A percentile compares a stretch with the other conserved stretches of the same genome.
Evolutionary conservation across 768 basidiomycete genomes (phyloP).

Genomic region (Lactarius deliciosus): DNA sequence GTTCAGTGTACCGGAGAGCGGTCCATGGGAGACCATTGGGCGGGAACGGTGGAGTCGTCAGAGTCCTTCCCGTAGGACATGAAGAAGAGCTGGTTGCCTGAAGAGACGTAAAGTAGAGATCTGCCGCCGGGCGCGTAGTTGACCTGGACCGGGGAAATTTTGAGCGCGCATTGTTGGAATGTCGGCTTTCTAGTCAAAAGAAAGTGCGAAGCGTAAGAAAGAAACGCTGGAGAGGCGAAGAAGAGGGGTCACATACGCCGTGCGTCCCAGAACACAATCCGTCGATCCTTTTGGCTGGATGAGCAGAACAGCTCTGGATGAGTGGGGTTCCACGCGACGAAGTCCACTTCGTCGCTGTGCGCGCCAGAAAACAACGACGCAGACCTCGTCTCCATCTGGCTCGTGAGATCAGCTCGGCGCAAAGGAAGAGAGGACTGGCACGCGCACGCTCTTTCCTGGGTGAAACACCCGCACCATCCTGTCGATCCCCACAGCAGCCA

Average conservation of each 20-base stretch:
- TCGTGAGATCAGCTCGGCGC: not conserved
- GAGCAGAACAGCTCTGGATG: constrained; percentile 83
- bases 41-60: constrained; percentile 47
- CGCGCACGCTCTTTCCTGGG: constrained; percentile 72
- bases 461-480: constrained; percentile 74
- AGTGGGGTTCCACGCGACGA: constrained; percentile 81
- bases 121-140: constrained; percentile 74
- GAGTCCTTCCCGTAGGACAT: constrained; percentile 54
- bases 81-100: constrained; percentile 59
- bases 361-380: constrained; percentile 67
- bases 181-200: constrained; percentile 58
- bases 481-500: constrained; percentile 82
- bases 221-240: not conserved
- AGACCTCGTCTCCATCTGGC: constrained; percentile 67
- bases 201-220: not conserved
- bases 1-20: constrained; percentile 25
- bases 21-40: constrained; percentile 47
- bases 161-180: constrained; percentile 58
- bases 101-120: constrained; percentile 60
- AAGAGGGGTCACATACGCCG: constrained; percentile 52
- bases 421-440: not conserved
- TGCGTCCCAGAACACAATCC: constrained; percentile 82
- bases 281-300: constrained; percentile 71
- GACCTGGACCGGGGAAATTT: constrained; percentile 61
- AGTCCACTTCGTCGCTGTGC: constrained; percentile 78